Percentiles rank a stretch among this genome's conserved stretches.
phyloP scores from a whole-genome alignment of 164 flowering plant genomes.

The Euptelea pleiosperma region DNA sequence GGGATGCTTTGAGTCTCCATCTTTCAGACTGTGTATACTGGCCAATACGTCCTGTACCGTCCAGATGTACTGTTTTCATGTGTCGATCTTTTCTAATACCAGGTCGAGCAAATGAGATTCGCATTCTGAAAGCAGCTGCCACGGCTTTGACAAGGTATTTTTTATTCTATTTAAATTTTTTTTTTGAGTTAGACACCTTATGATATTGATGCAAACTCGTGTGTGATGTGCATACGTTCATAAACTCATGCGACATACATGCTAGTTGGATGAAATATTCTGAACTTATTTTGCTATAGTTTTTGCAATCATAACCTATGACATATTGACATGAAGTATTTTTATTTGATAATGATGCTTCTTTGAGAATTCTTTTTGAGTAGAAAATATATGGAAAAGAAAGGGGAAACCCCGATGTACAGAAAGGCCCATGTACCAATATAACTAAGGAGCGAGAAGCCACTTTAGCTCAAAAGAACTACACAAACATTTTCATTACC shows the following conservation, averaged over 20 bases:
- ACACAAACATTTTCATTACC: background rate
- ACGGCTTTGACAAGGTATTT: slow-evolving; percentile 46
- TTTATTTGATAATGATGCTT: background rate
- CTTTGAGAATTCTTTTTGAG: background rate
- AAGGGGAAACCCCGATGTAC: too few species aligned
- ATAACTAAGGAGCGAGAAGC: background rate
- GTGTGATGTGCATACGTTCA: too few species aligned
- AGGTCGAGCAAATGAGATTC: slow-evolving; percentile 37
- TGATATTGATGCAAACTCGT: background rate
- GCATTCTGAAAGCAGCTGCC: slow-evolving; percentile 47
- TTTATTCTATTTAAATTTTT: too few species aligned
- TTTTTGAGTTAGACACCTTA: background rate
- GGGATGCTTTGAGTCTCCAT: slow-evolving; percentile 40
- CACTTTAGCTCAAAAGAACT: background rate
- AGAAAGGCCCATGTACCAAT: too few species aligned
- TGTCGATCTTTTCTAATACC: slow-evolving; percentile 52
- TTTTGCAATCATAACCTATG: background rate
- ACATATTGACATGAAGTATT: background rate
- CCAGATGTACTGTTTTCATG: slow-evolving; percentile 33
- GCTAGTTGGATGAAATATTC: background rate
- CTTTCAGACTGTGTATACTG: slow-evolving; percentile 29
- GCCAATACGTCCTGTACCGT: slow-evolving; percentile 27
- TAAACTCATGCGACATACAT: background rate
- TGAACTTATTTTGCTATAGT: background rate
- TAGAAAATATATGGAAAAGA: too few species aligned